Base-by-base conservation (phyloP, 495 filamentous ascomycete genomes). In the Baudoinia panamericana region DNA sequence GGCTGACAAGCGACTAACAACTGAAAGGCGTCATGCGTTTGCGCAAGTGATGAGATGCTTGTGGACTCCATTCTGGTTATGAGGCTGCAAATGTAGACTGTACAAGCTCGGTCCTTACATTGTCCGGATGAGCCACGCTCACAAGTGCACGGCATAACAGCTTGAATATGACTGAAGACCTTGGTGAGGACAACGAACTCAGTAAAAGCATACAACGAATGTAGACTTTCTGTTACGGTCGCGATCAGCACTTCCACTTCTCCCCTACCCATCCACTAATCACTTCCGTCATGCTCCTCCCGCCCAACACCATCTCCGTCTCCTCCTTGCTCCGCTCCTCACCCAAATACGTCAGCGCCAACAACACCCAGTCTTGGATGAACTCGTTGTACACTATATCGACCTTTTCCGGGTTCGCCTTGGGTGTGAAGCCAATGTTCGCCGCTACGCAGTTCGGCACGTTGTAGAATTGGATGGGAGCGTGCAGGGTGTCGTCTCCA, bases 361-460 rank as follows among this genome's bases (percentile, higher is more conserved):
- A 56, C 30, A 85, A 53, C 35, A 95, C 64, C 67, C 78, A 84
- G 26, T 71, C 70, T 59, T 93, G 70, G 35, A 96, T 79, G 48
- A 95, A 97, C 51, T 93, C 86, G 32, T 88, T 68, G 56, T 90
- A 97, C 17, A 95, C 76, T 4, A 97, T 49, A 56, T 95, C 88
- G 1, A 96, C 80, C 0, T 48, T 78, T 50, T 77, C 70, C 0
- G 87, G 82, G 11, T 69, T 63, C 15, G 53, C 54, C 4, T 57
- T 56, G 4, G 41, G 19, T 24, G 45, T 17, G 43, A 83, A 75
- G 1, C 54, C 62, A 24, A 81, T 65, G 32, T 77, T 55, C 1
- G 76, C 56, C 52, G 84, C 80, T 45, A 96, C 74, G 55, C 76
- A 80, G 54, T 93, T 93, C 1, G 88, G 87, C 10, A 90, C 72